Base-by-base conservation (phyloP, 306 rosid species). In the Dryas octopetala region DNA sequence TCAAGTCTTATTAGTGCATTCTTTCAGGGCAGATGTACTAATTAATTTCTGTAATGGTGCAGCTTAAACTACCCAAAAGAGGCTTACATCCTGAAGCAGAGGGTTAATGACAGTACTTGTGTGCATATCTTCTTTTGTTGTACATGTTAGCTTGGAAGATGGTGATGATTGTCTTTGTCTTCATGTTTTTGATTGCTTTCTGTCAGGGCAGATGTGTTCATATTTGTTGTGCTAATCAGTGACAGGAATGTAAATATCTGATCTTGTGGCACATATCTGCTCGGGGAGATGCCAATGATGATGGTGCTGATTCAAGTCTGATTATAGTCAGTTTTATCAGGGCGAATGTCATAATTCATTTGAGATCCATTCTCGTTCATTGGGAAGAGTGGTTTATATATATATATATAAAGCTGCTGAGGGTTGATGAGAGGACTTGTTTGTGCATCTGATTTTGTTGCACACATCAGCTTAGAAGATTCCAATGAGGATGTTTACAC, bases 21-120 rank as follows among this genome's bases (percentile, higher is more conserved):
- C 15, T 77, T 63, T 54, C 40, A 50, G 75, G 73, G 66, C 57
- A 54, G 72, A 74, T 46, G 57, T 66, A 68, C 76, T 55, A 32
- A 46, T 58, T 62, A 50, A 43, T 47, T 73, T 47, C 81, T 68
- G 51, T 48, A 15, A 41, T 10, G 55, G 48, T 47, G 70, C 69
- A 74, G 63, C 65, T 47, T 49, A 23, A 19, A 45, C 28, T 67
- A 43, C 75, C 75, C 6, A 71, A 43, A 55, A 71, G 65, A 71
- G 12, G 44, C 52, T 17, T 48, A 71, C 65, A 32, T 41, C 65
- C 19, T 53, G 75, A 71, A 71, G 64, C 65, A 71, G 43, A 41
- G 45, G 49, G 9, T 16, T 32, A 28, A 51, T 2, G 4, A 53
- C 38, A 10, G 32, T 6, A 53, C 23, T 9, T 16, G 28, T 46